Percentiles rank a stretch among this genome's conserved stretches.
Evolutionary conservation across 75 land plant genomes (phyloP).

Genomic region (Ceratopteris richardii): DNA sequence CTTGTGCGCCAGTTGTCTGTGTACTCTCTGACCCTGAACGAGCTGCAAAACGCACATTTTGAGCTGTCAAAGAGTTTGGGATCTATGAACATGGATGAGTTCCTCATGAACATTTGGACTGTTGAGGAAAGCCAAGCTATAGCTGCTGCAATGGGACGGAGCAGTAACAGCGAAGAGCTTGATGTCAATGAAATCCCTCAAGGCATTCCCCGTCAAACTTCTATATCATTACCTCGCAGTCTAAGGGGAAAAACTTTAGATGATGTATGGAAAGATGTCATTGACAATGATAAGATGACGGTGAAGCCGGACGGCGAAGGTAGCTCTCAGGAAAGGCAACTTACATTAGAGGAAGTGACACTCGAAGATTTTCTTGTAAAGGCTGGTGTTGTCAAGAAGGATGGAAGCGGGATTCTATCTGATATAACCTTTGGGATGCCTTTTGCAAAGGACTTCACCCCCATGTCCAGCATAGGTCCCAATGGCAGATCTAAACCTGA

Average conservation of each 20-base stretch:
- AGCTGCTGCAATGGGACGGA: slow-evolving; percentile 31
- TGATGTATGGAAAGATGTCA: slow-evolving; percentile 93
- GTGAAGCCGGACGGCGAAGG: background rate
- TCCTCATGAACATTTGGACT: slow-evolving; percentile 87
- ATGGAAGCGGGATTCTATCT: background rate
- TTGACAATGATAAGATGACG: background rate
- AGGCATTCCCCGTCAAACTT: slow-evolving; percentile 60
- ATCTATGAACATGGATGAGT: slow-evolving; percentile 99
- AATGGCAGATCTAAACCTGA: too few relatives aligned
- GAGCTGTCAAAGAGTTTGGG: slow-evolving; percentile 82
- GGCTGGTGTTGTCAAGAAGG: slow-evolving; percentile 85
- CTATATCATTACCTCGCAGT: slow-evolving; percentile 60
- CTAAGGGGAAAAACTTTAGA: slow-evolving; percentile 79
- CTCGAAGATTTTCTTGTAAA: slow-evolving; percentile 87
- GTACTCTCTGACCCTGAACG: slow-evolving; percentile 78
- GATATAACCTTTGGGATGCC: background rate
- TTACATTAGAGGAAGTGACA: slow-evolving; percentile 92
- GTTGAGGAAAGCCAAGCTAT: slow-evolving; percentile 72
- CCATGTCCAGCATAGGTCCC: background rate
- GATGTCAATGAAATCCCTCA: slow-evolving; percentile 15
- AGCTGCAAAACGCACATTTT: slow-evolving; percentile 59
- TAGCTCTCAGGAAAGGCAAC: slow-evolving; percentile 23
- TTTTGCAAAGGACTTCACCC: background rate
- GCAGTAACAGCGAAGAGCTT: background rate
- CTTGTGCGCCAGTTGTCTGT: slow-evolving; percentile 53